Evolutionary conservation across 306 rosid genomes (phyloP).

Genomic region (Clitoria ternatea): DNA sequence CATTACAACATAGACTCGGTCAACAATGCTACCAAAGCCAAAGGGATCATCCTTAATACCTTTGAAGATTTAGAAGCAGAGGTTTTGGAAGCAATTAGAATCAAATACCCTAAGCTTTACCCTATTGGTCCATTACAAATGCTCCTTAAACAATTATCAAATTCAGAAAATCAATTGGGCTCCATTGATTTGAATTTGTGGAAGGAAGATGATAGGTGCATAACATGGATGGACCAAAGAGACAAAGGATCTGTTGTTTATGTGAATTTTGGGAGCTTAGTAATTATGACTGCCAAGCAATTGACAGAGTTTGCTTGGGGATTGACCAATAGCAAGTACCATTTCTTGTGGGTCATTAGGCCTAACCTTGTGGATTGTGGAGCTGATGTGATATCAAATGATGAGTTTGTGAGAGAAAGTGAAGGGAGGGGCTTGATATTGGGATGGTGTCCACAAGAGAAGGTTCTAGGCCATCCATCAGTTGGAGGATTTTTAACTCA

Average conservation of each 20-base stretch:
- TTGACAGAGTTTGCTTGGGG: constrained; percentile 41
- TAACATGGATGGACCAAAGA: constrained; percentile 28
- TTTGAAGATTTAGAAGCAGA: constrained; percentile 34
- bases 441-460: constrained; percentile 39
- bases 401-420: constrained; percentile 19
- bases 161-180: neutral
- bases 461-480: constrained; percentile 25
- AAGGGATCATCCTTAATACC: constrained; percentile 34
- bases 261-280: constrained; percentile 42
- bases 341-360: constrained; percentile 36
- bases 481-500: constrained; percentile 30
- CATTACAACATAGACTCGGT: constrained; percentile 18
- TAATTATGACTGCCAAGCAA: constrained; percentile 25
- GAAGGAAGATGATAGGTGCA: constrained; percentile 29
- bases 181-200: constrained; percentile 26
- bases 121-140: constrained; percentile 33
- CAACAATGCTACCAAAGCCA: constrained; percentile 26
- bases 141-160: constrained; percentile 18
- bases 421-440: constrained; percentile 26
- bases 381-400: constrained; percentile 16
- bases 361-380: constrained; percentile 32
- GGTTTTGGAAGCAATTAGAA: constrained; percentile 26
- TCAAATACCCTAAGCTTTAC: constrained; percentile 25
- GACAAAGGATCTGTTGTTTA: constrained; percentile 30
- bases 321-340: constrained; percentile 26